Evolutionary conservation across 2,329 filamentous ascomycete species (phyloP).

Genomic region (Calcarisporium arbuscula): DNA sequence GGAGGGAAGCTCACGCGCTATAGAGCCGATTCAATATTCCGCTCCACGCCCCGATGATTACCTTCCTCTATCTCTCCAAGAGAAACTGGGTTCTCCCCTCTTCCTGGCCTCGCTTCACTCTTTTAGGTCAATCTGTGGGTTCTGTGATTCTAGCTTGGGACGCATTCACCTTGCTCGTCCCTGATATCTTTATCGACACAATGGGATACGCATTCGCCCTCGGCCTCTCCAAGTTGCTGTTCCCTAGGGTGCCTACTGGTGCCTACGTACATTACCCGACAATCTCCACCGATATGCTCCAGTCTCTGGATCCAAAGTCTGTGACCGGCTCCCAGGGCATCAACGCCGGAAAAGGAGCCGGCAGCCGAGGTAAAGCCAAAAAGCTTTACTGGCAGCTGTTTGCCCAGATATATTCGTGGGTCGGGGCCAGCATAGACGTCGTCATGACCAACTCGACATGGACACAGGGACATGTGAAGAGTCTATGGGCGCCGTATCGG

Average conservation of each 20-base stretch:
- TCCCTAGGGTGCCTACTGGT: constrained; percentile 72
- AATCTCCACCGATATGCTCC: constrained; percentile 96
- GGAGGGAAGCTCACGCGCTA: too few relatives aligned
- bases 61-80: constrained; percentile 86
- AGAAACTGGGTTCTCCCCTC: constrained; percentile 79
- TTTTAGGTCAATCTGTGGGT: constrained; percentile 88
- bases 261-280: constrained; percentile 98
- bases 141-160: constrained; percentile 86
- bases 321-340: constrained; percentile 60
- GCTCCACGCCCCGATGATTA: constrained; percentile 73
- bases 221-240: constrained; percentile 75
- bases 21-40: constrained; percentile 87
- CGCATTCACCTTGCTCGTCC: constrained; percentile 83
- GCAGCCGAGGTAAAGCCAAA: constrained; percentile 65
- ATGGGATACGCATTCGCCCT: constrained; percentile 96
- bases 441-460: constrained; percentile 98
- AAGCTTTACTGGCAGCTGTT: constrained; percentile 82
- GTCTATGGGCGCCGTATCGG: constrained; percentile 65
- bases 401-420: constrained; percentile 72
- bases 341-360: constrained; percentile 76
- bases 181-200: constrained; percentile 92
- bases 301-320: constrained; percentile 63
- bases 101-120: constrained; percentile 86
- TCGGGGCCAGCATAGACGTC: constrained; percentile 78
- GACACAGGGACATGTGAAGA: constrained; percentile 79